These are phyloP conservation scores for Hericium coralloides DNA, from an alignment of 768 basidiomycete species.

Conservation along the genomic window DNA sequence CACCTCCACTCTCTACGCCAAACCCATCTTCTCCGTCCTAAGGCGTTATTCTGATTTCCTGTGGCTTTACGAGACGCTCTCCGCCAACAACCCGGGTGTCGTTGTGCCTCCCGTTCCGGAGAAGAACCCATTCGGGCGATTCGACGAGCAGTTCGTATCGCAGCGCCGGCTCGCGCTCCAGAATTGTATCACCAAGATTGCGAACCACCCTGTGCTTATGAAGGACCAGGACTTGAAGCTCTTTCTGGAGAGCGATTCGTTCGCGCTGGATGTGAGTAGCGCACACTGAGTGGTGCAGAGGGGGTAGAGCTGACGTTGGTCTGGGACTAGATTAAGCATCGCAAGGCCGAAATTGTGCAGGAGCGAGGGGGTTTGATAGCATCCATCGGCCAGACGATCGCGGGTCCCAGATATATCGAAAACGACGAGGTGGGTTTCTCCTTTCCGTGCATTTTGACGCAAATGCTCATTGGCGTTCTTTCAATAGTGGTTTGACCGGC, in stretches of 20 bases:
- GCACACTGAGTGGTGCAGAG: background rate
- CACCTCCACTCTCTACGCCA: conserved; percentile 75
- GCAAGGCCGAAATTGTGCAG: conserved; percentile 66
- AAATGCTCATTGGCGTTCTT: background rate
- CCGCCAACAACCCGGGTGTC: conserved; percentile 89
- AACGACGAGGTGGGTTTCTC: conserved; percentile 61
- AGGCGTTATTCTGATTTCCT: conserved; percentile 97
- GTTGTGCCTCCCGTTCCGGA: conserved; percentile 96
- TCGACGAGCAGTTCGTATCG: conserved; percentile 86
- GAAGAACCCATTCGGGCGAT: conserved; percentile 89
- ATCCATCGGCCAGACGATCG: conserved; percentile 67
- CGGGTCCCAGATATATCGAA: conserved; percentile 79
- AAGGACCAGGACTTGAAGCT: conserved; percentile 83
- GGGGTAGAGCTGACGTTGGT: too few relatives aligned
- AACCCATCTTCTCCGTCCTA: conserved; percentile 84
- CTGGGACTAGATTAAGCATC: conserved; percentile 68
- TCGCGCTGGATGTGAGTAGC: conserved; percentile 71
- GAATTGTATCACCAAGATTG: conserved; percentile 87
- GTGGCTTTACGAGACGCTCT: conserved; percentile 89
- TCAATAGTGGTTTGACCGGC: conserved; percentile 88
- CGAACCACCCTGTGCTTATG: conserved; percentile 82
- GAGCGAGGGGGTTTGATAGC: conserved; percentile 84
- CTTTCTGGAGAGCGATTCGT: conserved; percentile 91
- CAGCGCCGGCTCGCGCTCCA: conserved; percentile 79
- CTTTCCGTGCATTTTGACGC: background rate